These are phyloP conservation scores for Aspergillus indologenus DNA, from an alignment of 495 filamentous ascomycete genomes.

Conservation along the genomic window DNA sequence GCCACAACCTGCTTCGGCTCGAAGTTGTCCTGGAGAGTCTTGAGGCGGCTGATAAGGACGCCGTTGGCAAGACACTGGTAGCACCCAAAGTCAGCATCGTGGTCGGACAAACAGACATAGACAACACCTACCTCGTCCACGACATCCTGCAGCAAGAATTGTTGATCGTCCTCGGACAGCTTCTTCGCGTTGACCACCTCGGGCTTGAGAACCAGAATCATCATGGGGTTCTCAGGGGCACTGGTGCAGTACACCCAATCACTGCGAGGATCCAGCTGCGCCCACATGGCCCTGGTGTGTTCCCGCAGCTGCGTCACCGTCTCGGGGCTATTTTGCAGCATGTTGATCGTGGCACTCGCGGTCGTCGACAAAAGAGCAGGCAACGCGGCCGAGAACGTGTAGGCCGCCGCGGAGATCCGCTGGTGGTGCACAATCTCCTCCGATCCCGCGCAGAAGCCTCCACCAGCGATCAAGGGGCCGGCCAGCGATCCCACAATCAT, in stretches of 20 bases:
- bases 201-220: slow-evolving; percentile 80
- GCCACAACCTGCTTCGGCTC: slow-evolving; percentile 63
- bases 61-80: slow-evolving; percentile 71
- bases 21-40: slow-evolving; percentile 64
- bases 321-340: slow-evolving; percentile 81
- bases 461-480: slow-evolving; percentile 84
- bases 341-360: slow-evolving; percentile 80
- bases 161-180: slow-evolving; percentile 70
- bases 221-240: slow-evolving; percentile 77
- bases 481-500: slow-evolving; percentile 95
- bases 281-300: slow-evolving; percentile 74
- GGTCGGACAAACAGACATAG: slow-evolving; percentile 2
- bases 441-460: slow-evolving; percentile 90
- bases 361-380: slow-evolving; percentile 92
- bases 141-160: slow-evolving; percentile 79
- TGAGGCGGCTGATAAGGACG: slow-evolving; percentile 82
- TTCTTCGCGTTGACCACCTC: slow-evolving; percentile 72
- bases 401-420: slow-evolving; percentile 82
- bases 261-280: slow-evolving; percentile 85
- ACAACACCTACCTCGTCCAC: slow-evolving; percentile 75
- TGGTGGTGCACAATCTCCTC: slow-evolving; percentile 93
- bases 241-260: slow-evolving; percentile 90
- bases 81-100: slow-evolving; percentile 9
- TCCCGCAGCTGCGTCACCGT: slow-evolving; percentile 73
- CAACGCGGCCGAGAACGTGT: slow-evolving; percentile 92